Evolutionary conservation across 225 moss, liverwort and hornwort species (phyloP), one percentile per base, ranked within the genome.

Genomic region (Antitrichia curtipendula): DNA sequence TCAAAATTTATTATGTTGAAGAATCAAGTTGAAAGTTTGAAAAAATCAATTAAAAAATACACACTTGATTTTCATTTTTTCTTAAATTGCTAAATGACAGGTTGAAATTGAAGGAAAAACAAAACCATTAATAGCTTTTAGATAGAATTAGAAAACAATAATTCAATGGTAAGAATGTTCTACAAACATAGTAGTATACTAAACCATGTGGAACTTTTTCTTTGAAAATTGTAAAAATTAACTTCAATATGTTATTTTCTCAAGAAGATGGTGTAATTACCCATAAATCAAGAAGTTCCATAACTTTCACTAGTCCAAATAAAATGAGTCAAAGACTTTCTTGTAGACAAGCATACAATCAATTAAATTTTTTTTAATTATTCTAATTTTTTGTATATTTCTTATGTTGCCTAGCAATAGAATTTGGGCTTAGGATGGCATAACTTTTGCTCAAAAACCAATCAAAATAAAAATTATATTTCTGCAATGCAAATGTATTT

Each of bases 381-480:
- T 64, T 64, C 3, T 3, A 13, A 13, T 0, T 4, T 40, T 68
- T 23, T 13, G 23, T 40, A 1, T 2, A 4, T 13, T 66, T 68
- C 2, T 22, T 38, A n/a, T n/a, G n/a, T n/a, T n/a, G 3, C 7
- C 2, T 24, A 1, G 38, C 0, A 1, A 68, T 38, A n/a, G 12
- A 68, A 38, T 68, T 23, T 38, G 22, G 4, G 1, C 13, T n/a
- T 7, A 66, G 66, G n/a, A 22, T n/a, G 12, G 21, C 10, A 68
- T n/a, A 66, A 66, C 12, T n/a, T n/a, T 22, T n/a, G 1, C 3
- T 66, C 7, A 1, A 0, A 0, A n/a, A 66, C 2, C 4, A 13
- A 8, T 68, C 23, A 40, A 68, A 68, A 40, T 38, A 38, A 68
- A 50, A 50, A 50, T 50, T 13, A 14, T 50, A 50, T 50, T 50